Base-by-base conservation (phyloP, 2,329 filamentous ascomycete species). In the Cladosporium sp. region DNA sequence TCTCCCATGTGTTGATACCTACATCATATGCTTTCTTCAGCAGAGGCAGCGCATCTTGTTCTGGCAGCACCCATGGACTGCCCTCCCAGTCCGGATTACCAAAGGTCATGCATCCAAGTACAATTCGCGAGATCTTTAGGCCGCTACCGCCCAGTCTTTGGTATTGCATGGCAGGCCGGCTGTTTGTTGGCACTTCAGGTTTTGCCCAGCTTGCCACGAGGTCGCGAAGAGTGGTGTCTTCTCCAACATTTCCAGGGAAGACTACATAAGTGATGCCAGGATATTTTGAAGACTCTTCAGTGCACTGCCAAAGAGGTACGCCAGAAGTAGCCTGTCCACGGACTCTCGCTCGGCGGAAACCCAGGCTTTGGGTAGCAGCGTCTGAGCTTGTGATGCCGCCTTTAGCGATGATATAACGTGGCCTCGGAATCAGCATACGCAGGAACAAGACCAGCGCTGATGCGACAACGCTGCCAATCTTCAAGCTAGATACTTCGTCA, bases 321-420 rank as follows among this genome's bases (percentile, higher is more conserved):
- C 85, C 86, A 0, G 84, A 79, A 0, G 85, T 84, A 0, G 86
- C 86, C 68, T 88, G 86, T 0, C 86, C 86, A 0, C 87, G 77
- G 47, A 88, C 81, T 68, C 77, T 80, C 4, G 86, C 86, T 32
- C 81, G 78, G 72, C 83, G 84, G 75, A 88, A 83, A 18, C 76
- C 78, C 14, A 88, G 70, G 0, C 84, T 84, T 62, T 87, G 87
- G 0, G 84, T 87, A 0, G 86, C 86, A 70, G 84, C 83, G 60
- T 88, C 85, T 0, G 84, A 86, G 0, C 82, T 85, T 0, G 86
- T 88, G 52, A 88, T 88, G 11, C 86, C 86, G 0, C 86, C 85
- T 74, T 85, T 88, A 0, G 85, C 85, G 71, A 88, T 85, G 2
- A 88, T 76, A 70, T 87, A 88, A 55, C 84, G 75, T 1, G 85